phyloP scores from a whole-genome alignment of 1,284 basidiomycete genomes.

The Apiotrichum brassicae region DNA sequence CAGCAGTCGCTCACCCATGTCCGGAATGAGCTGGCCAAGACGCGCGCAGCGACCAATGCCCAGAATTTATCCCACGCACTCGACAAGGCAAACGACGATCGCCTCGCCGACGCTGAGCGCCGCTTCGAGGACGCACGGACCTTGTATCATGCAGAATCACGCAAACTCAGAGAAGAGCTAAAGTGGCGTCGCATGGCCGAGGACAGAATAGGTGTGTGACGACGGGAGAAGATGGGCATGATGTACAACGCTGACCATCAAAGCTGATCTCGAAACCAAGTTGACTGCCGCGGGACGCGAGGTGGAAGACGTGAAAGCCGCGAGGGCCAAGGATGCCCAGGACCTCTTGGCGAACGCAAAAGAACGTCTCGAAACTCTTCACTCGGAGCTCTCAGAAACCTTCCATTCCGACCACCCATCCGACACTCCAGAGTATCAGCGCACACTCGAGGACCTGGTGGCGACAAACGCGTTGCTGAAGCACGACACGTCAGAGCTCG shows the following conservation, averaged over 20 bases:
- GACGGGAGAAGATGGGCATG: not conserved
- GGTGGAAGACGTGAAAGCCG: slow-evolving; percentile 60
- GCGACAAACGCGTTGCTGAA: slow-evolving; percentile 74
- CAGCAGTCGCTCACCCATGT: slow-evolving; percentile 42
- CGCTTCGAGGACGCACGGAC: slow-evolving; percentile 77
- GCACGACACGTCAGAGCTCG: slow-evolving; percentile 70
- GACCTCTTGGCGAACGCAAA: slow-evolving; percentile 66
- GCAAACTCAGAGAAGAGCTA: slow-evolving; percentile 59
- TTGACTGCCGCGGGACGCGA: slow-evolving; percentile 58
- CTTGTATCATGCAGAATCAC: slow-evolving; percentile 67
- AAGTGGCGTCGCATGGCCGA: slow-evolving; percentile 36
- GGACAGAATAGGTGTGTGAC: slow-evolving; percentile 30
- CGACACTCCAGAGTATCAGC: slow-evolving; percentile 45
- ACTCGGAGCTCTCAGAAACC: slow-evolving; percentile 43
- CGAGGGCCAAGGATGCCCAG: slow-evolving; percentile 61
- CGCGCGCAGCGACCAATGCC: slow-evolving; percentile 20
- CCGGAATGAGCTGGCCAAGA: slow-evolving; percentile 32
- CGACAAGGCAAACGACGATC: slow-evolving; percentile 29
- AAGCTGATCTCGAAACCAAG: slow-evolving; percentile 68
- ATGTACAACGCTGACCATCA: slow-evolving; percentile 1
- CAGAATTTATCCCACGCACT: not conserved
- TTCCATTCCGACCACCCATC: slow-evolving; percentile 31
- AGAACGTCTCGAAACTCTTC: slow-evolving; percentile 58
- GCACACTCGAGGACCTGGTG: slow-evolving; percentile 70
- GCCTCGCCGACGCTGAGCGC: slow-evolving; percentile 48